Evolutionary conservation across 2,329 filamentous ascomycete species (phyloP), one percentile per base, ranked within the genome.

Genomic region (Fusarium ramigenum): DNA sequence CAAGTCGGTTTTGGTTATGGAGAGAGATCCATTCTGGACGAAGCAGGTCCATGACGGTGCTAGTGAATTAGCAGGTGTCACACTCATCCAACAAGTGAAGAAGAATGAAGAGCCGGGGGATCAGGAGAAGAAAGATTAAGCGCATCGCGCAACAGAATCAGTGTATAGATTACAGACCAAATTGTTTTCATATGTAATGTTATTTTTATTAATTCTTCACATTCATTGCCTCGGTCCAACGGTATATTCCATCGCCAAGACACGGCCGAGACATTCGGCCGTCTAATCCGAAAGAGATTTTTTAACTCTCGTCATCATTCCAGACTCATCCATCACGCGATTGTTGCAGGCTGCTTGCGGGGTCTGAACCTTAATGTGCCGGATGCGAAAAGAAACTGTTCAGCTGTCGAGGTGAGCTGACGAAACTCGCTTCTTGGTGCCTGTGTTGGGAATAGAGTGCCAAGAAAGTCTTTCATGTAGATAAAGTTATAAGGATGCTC

Each of bases 1-100:
- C 34, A 82, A 81, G 69, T 85, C 79, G 2, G 78, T 83, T 3
- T 69, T 83, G 9, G 77, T 78, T 1, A 75, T 75, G 28, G 78
- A 80, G 11, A 73, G 75, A 18, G 82, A 83, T 28, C 73, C 70
- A 1, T 85, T 85, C 59, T 85, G 83, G 81, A 85, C 81, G 14
- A 84, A 80, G 60, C 84, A 85, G 66, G 74, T 84, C 5, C 80
- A 84, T 15, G 82, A 82, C 2, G 84, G 83, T 1, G 73, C 76
- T 28, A 84, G 83, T 11, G 79, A 79, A 4, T 76, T 76, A 7
- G 79, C 78, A 9, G 84, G 82, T 1, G 63, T 81, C 7, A 73
- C 73, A 2, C 67, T 85, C 42, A 84, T 85, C 32, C 72, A 78
- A 19, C 65, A 80, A 47, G 77, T 80, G 1, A 80, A 76, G 39